Evolutionary conservation across 306 rosid species (phyloP), one percentile per base, ranked within the genome.

Genomic region (Cajanus cajan): DNA sequence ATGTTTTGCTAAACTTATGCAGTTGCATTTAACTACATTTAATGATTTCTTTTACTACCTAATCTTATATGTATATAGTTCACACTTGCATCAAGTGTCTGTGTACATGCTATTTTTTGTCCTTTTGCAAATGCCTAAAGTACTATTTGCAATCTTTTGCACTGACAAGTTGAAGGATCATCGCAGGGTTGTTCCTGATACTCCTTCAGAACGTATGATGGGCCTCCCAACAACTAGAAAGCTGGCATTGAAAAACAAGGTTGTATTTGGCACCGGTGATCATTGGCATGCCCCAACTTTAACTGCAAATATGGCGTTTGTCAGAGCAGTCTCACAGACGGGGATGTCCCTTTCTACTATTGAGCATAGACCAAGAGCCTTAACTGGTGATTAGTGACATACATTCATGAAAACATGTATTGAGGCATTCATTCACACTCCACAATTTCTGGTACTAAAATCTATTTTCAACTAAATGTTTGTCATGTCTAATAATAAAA

Each of bases 221-320:
- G 85, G 90, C 81, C 91, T 95, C 52, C 98, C 96, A 19, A 90
- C 97, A 31, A 92, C 97, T 14, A 88, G 98, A 76, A 95, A 92
- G 87, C 80, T 92, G 78, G 98, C 92, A 41, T 34, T 91, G 86
- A 95, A 95, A 89, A 90, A 90, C 90, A 92, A 95, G 89, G 47
- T 92, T 78, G 90, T 85, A 67, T 95, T 92, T 81, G 98, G 98
- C 73, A 95, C 98, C 0, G 98, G 98, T 45, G 98, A 92, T 86
- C 68, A 77, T 77, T 95, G 95, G 91, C 86, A 59, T 57, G 95
- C 97, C 80, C 95, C 97, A 19, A 92, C 98, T 79, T 79, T 91
- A 65, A 91, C 97, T 12, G 98, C 98, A 31, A 95, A 95, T 82
- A 92, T 95, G 98, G 94, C 94, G 18, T 95, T 92, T 76, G 97